These are phyloP conservation scores for Gracilaria vermiculophylla DNA, from an alignment of 23 red algal species.

Conservation along the genomic window DNA sequence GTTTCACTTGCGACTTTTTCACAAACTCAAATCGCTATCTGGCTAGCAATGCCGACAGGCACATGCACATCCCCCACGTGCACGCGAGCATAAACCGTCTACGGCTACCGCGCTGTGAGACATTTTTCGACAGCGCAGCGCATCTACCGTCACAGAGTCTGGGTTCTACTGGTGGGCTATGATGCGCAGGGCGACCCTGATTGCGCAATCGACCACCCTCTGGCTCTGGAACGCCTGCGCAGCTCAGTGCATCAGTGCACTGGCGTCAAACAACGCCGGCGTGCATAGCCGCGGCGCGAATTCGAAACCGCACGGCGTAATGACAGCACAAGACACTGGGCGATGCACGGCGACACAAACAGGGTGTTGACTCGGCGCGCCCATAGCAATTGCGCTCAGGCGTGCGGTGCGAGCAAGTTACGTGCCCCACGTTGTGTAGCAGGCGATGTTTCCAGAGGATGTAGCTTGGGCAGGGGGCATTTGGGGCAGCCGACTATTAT, in stretches of 20 bases:
- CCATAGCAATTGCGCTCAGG: too few species aligned
- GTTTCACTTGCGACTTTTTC: too few species aligned
- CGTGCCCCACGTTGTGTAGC: too few species aligned
- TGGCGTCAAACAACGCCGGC: neutral
- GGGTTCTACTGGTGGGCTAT: neutral
- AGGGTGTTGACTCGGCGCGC: too few species aligned
- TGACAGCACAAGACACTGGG: too few species aligned
- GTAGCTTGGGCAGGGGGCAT: too few species aligned
- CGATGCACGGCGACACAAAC: too few species aligned
- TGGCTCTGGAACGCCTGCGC: neutral
- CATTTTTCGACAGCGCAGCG: neutral
- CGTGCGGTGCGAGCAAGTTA: too few species aligned
- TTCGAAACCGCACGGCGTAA: too few species aligned
- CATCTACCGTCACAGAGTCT: neutral
- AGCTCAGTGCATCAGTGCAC: neutral
- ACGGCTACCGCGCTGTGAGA: neutral
- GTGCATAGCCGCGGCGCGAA: neutral
- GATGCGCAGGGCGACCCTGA: neutral
- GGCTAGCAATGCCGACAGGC: too few species aligned
- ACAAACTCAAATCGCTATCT: neutral
- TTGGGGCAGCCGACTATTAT: too few species aligned
- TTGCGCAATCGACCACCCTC: neutral
- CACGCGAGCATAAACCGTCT: neutral
- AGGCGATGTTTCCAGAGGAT: too few species aligned
- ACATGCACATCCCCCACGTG: neutral